These are phyloP conservation scores for Leishmania guyanensis DNA, from an alignment of 208 protist species.

Conservation along the genomic window DNA sequence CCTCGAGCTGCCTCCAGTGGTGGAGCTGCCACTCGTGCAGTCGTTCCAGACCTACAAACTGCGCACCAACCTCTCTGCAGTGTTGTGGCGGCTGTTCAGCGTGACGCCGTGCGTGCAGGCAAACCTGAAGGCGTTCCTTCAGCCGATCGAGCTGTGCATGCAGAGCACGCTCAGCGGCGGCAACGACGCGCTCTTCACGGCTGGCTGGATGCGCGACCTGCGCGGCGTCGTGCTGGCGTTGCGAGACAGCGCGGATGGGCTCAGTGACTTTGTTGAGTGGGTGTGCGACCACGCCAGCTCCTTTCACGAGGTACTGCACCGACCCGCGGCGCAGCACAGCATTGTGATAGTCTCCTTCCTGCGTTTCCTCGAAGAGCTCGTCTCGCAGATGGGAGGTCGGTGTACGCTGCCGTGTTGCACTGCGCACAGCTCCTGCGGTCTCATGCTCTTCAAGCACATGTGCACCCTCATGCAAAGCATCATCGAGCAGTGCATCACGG, in stretches of 20 bases:
- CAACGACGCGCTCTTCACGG: conserved; percentile 63
- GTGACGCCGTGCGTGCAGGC: conserved; percentile 38
- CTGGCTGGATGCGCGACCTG: conserved; percentile 87
- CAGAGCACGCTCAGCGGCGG: conserved; percentile 56
- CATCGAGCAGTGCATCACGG: conserved; percentile 67
- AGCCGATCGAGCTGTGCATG: conserved; percentile 71
- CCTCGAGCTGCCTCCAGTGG: conserved; percentile 74
- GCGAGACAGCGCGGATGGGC: conserved; percentile 39
- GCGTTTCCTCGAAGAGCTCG: conserved; percentile 71
- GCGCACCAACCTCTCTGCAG: conserved; percentile 69
- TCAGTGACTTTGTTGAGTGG: conserved; percentile 83
- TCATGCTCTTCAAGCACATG: conserved; percentile 81
- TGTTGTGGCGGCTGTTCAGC: conserved; percentile 63
- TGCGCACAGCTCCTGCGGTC: conserved; percentile 69
- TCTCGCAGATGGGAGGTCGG: conserved; percentile 47
- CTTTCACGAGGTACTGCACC: conserved; percentile 49
- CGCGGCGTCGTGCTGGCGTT: conserved; percentile 67
- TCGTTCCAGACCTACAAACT: conserved; percentile 79
- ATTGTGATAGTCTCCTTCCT: conserved; percentile 76
- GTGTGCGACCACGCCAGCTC: conserved; percentile 49
- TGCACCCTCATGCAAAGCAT: conserved; percentile 56
- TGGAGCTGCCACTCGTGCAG: conserved; percentile 79
- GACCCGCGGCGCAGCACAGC: conserved; percentile 42
- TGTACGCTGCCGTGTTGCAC: conserved; percentile 43
- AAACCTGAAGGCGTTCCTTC: conserved; percentile 52